Percentiles rank a stretch among this genome's conserved stretches.
Conservation (phyloP, 1,284 basidiomycete genomes). For the Microbotryum scabiosae region DNA sequence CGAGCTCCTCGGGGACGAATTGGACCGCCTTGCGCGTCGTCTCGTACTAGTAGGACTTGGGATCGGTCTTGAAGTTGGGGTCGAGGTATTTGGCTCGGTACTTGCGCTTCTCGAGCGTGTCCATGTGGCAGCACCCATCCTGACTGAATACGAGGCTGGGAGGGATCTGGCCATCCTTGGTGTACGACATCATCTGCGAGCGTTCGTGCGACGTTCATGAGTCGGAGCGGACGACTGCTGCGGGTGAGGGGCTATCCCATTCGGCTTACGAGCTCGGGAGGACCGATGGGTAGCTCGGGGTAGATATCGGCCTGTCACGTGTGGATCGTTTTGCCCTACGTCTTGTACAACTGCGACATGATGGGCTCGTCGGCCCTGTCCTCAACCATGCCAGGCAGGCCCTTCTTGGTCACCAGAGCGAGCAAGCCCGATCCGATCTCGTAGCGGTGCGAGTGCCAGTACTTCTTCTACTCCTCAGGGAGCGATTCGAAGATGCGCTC, state of each 20-base stretch:
- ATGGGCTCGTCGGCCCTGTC: constrained; percentile 46
- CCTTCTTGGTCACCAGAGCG: constrained; percentile 43
- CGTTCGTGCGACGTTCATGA: too few species aligned
- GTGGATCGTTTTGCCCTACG: constrained; percentile 45
- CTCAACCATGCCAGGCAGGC: constrained; percentile 40
- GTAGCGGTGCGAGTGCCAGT: constrained; percentile 49
- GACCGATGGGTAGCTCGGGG: constrained; percentile 49
- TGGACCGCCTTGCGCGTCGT: constrained; percentile 7
- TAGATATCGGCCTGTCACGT: constrained; percentile 41
- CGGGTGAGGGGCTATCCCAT: not conserved
- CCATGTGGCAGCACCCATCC: not conserved
- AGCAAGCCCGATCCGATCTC: constrained; percentile 50
- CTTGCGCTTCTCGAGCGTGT: constrained; percentile 8
- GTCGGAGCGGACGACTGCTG: too few species aligned
- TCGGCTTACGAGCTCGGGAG: constrained; percentile 40
- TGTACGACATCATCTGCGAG: constrained; percentile 13
- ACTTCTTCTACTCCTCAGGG: constrained; percentile 46
- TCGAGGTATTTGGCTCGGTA: constrained; percentile 13
- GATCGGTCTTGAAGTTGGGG: not conserved
- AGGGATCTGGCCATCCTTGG: constrained; percentile 12
- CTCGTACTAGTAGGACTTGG: constrained; percentile 4
- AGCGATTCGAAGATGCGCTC: constrained; percentile 46
- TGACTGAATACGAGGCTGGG: not conserved
- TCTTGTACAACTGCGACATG: constrained; percentile 48
- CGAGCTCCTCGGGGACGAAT: not conserved